Percentiles rank a stretch among this genome's conserved stretches.
These are phyloP conservation scores for Rhynchosporium agropyri DNA, from an alignment of 2,329 filamentous ascomycete species.

Conservation along the genomic window DNA sequence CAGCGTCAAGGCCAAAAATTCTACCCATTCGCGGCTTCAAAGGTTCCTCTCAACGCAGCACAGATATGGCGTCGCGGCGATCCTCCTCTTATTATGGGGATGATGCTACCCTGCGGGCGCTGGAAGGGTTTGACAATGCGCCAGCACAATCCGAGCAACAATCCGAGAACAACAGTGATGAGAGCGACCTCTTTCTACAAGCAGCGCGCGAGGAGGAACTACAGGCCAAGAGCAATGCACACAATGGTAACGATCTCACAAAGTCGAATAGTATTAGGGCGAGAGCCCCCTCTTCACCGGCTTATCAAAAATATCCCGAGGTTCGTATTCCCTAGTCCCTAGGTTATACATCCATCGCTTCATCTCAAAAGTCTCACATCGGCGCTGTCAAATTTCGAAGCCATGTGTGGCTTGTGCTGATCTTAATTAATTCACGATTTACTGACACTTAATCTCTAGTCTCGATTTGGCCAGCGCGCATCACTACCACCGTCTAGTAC, in stretches of 20 bases:
- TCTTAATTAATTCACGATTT: conserved; percentile 16
- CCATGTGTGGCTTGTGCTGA: conserved; percentile 25
- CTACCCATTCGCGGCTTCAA: conserved; percentile 40
- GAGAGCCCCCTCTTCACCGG: conserved; percentile 21
- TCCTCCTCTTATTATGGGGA: conserved; percentile 30
- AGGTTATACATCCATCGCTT: conserved; percentile 20
- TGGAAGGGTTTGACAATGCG: conserved; percentile 32
- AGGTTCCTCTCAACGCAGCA: conserved; percentile 34
- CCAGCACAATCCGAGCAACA: conserved; percentile 31
- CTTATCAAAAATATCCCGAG: conserved; percentile 17
- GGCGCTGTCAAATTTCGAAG: conserved; percentile 18
- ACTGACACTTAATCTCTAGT: conserved; percentile 34
- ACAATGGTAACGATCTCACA: conserved; percentile 24
- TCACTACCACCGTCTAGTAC: conserved; percentile 36
- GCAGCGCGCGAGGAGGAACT: conserved; percentile 41
- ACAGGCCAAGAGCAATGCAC: conserved; percentile 24
- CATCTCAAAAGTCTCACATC: conserved; percentile 14
- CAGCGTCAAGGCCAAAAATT: conserved; percentile 30
- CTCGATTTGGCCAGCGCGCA: conserved; percentile 36
- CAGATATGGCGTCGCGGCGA: conserved; percentile 35
- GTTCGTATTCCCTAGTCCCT: conserved; percentile 17
- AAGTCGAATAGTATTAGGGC: conserved; percentile 36
- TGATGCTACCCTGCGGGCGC: conserved; percentile 37
- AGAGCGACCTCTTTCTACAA: conserved; percentile 41
- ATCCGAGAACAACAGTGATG: conserved; percentile 40